Base-by-base conservation (phyloP, 2,329 filamentous ascomycete species). In the Pseudogymnoascus sp. region DNA sequence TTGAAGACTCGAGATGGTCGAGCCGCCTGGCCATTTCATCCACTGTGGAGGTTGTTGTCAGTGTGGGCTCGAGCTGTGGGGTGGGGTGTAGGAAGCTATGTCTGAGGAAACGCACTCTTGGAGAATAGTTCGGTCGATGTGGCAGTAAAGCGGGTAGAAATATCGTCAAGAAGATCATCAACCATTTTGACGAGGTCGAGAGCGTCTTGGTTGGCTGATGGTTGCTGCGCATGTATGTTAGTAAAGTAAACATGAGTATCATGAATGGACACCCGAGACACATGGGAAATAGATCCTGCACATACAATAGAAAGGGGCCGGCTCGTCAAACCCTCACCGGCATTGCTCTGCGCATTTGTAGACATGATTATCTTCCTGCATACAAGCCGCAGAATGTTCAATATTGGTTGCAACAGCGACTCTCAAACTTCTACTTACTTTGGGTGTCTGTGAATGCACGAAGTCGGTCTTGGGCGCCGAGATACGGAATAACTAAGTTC, bases 11-110 rank as follows among this genome's bases (percentile, higher is more conserved):
- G 10, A 97, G 82, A 65, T 87, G 91, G 73, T 97, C 93, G 21
- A 97, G 79, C 25, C 93, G 85, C 66, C 89, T 83, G 13, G 90
- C 90, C 92, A 97, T 96, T 68, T 96, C 92, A 73, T 96, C 93
- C 90, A 97, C 92, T 96, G 66, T 25, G 13, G 48, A 62, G n/a
- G 21, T 28, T 7, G 16, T 10, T 62, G 21, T 66, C 62, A 39
- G 65, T 25, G 41, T 37, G n/a, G 8, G 23, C 51, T 11, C 16
- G 6, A 11, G 45, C 67, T 61, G 69, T 64, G 34, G 57, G 64
- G 34, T 54, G 36, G 62, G 64, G 45, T 31, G 31, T 16, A 21
- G 16, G 28, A 45, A 28, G 14, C 28, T 25, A 25, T 16, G 25
- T 14, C 62, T 16, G 8, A 34, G 21, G 39, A 54, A 39, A 63